phyloP scores from a whole-genome alignment of 805 yeast species.

The Sugiyamaella qingdaonensis region DNA sequence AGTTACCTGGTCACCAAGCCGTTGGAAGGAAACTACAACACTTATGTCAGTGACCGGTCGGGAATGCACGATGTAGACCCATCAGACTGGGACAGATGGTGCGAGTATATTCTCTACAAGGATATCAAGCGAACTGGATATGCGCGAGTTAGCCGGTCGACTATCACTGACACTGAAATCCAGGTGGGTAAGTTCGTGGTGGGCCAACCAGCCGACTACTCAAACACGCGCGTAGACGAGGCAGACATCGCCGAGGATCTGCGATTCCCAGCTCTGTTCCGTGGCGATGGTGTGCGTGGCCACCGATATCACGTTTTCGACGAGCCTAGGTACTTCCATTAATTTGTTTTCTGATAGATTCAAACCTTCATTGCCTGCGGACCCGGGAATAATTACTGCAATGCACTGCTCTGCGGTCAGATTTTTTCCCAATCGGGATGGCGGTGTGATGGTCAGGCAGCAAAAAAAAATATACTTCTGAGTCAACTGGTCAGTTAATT shows the following conservation, averaged over 20 bases:
- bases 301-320: conserved; percentile 93
- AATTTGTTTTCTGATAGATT: not conserved
- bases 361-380: too few species aligned
- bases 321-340: conserved; percentile 72
- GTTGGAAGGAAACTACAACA: conserved; percentile 82
- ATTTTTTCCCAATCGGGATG: not conserved
- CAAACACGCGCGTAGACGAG: conserved; percentile 55
- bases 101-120: conserved; percentile 90
- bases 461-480: not conserved
- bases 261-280: conserved; percentile 73
- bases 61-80: conserved; percentile 94
- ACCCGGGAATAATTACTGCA: not conserved
- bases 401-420: not conserved
- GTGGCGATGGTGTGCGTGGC: conserved; percentile 90
- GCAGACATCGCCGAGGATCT: conserved; percentile 52
- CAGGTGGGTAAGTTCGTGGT: conserved; percentile 90
- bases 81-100: conserved; percentile 96
- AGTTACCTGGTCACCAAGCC: conserved; percentile 92
- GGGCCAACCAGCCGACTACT: conserved; percentile 43
- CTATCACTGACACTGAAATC: conserved; percentile 94
- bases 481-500: not conserved
- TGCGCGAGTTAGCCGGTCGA: conserved; percentile 87
- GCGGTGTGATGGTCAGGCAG: not conserved
- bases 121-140: conserved; percentile 84
- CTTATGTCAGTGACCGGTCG: conserved; percentile 75